Evolutionary conservation across 495 filamentous ascomycete species (phyloP), one percentile per base, ranked within the genome.

Genomic region (Penicillium goetzii): DNA sequence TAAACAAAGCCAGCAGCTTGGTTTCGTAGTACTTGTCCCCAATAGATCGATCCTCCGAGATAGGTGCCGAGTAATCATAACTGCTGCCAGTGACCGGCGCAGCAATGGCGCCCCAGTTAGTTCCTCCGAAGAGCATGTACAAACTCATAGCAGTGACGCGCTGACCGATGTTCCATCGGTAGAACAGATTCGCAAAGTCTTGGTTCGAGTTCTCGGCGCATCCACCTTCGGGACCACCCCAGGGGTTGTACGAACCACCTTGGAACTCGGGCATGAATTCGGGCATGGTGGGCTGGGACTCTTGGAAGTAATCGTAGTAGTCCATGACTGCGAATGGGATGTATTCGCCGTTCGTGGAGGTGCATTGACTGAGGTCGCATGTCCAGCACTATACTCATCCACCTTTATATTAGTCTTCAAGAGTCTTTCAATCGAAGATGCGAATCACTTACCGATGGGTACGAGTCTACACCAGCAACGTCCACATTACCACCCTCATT

Each of bases 51-150:
- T 82, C 81, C 58, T 88, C 86, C 3, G 80, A 80, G 41, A 87
- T 85, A 3, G 86, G 85, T 2, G 84, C 78, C 3, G 83, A 84
- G 68, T 89, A 87, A 65, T 88, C 85, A 58, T 87, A 87, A 34
- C 82, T 84, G n/a, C 76, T 82, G 5, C 74, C 81, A 0, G 77
- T 76, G 10, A 77, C 76, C 0, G 78, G 78, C 5, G 83, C 77
- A 50, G 82, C 83, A 40, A 81, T 72, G 10, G 75, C 74, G 12
- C 84, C 84, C 83, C 81, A 85, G 62, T 83, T 85, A 2, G 85
- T 87, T 21, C 86, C 86, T 25, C 86, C 86, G 62, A 81, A 88
- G n/a, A 84, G 69, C 84, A 87, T 86, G 65, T 87, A 86, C 59
- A 87, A 56, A 60, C 73, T 85, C 66, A 82, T 75, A 9, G 85